Evolutionary conservation across 2,329 filamentous ascomycete genomes (phyloP).

Genomic region (Phaeosphaeria sp.): DNA sequence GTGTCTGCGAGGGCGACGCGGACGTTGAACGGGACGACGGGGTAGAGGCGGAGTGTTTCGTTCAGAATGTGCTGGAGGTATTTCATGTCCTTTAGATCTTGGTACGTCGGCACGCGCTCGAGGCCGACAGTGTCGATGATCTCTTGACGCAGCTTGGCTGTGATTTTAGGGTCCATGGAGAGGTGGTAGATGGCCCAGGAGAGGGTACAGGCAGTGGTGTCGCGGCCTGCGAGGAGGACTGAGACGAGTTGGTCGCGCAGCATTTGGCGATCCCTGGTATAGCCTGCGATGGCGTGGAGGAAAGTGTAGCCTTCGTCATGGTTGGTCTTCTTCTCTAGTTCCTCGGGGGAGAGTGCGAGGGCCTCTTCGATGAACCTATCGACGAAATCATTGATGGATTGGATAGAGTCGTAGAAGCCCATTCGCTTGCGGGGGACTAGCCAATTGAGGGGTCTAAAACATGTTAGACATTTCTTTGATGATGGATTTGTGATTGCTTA

Average conservation of each 20-base stretch:
- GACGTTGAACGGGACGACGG: slow-evolving; percentile 59
- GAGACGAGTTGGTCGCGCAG: slow-evolving; percentile 79
- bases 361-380: slow-evolving; percentile 78
- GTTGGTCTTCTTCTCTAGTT: slow-evolving; percentile 76
- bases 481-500: slow-evolving; percentile 37
- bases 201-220: slow-evolving; percentile 84
- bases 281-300: slow-evolving; percentile 81
- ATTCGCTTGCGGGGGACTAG: slow-evolving; percentile 69
- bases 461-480: slow-evolving; percentile 8
- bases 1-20: slow-evolving; percentile 56
- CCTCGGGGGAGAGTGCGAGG: slow-evolving; percentile 70
- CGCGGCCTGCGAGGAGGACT: slow-evolving; percentile 82
- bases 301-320: slow-evolving; percentile 80
- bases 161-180: slow-evolving; percentile 70
- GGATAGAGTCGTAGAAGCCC: slow-evolving; percentile 68
- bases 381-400: slow-evolving; percentile 77
- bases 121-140: slow-evolving; percentile 72
- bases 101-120: slow-evolving; percentile 69
- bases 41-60: slow-evolving; percentile 55
- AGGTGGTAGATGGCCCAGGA: slow-evolving; percentile 87
- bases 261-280: slow-evolving; percentile 72
- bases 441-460: slow-evolving; percentile 62
- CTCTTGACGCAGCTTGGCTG: slow-evolving; percentile 74
- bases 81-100: slow-evolving; percentile 85
- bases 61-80: slow-evolving; percentile 61